A percentile compares a stretch with the other conserved stretches of the same genome.
Evolutionary conservation across 345 rosid genomes (phyloP).

Genomic region (Brassica rapa): DNA sequence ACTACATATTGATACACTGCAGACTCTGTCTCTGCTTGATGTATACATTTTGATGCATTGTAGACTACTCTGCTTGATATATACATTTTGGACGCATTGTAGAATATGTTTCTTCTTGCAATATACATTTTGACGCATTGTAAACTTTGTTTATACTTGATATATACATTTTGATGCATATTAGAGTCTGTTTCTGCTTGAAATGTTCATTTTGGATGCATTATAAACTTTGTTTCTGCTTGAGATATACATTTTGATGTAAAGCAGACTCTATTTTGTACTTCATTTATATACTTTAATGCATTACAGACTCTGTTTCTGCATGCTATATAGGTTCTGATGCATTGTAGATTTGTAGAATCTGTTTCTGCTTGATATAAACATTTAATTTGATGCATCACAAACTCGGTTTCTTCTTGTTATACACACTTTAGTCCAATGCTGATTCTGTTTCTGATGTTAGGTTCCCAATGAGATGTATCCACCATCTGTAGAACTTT

Average conservation of each 20-base stretch:
- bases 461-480: constrained; percentile 52
- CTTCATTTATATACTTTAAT: not conserved
- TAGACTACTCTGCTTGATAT: not conserved
- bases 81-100: not conserved
- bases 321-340: not conserved
- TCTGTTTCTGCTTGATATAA: not conserved
- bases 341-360: not conserved
- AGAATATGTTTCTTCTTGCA: not conserved
- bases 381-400: not conserved
- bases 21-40: not conserved
- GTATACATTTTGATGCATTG: not conserved
- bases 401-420: not conserved
- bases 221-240: not conserved
- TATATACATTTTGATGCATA: not conserved
- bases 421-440: not conserved
- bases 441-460: not conserved
- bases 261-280: not conserved
- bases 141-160: not conserved
- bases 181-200: not conserved
- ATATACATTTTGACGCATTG: not conserved
- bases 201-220: not conserved
- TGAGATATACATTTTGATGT: not conserved
- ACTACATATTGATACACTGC: not conserved
- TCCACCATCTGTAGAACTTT: constrained; percentile 68
- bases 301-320: not conserved